Evolutionary conservation across 2,329 filamentous ascomycete genomes (phyloP), one percentile per base, ranked within the genome.

Genomic region (Fusarium anthophilum): DNA sequence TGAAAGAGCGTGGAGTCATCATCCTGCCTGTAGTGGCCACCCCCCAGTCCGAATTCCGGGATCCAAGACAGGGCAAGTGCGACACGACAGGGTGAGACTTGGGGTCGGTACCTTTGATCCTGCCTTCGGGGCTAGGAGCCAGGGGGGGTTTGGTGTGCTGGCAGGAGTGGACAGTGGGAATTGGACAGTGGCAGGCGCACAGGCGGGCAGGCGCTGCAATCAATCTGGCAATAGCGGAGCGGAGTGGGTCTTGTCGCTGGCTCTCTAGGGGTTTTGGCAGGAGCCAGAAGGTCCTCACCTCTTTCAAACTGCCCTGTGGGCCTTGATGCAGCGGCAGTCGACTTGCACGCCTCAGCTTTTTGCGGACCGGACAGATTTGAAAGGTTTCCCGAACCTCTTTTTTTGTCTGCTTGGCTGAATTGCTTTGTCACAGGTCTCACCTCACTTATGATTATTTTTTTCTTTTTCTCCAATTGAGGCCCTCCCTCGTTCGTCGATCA

Each of bases 1-100:
- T 66, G 72, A 78, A 76, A 65, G 77, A 78, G 68, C 77, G 77
- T 78, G 77, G 77, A 69, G 77, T 78, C 76, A 79, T 72, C 77
- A 79, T 78, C 39, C 38, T 57, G 38, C 5, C 26, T 57, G 28
- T 3, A 35, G 65, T 75, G 76, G 72, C 69, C 69, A 74, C 63
- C 72, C 69, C 73, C 51, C 65, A 65, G 69, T 68, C 67, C 70
- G 57, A 70, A 56, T 59, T 60, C 62, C 65, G 59, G 70, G 61
- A 70, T 47, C 71, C 51, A 64, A 66, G 73, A 74, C 66, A 67
- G 63, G 73, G 60, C 64, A 72, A 74, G 72, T 66, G 70, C 67
- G 66, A 69, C 71, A 67, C 48, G 48, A 56, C 30, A 76, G 65
- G 58, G 67, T 62, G 69, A 71, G 57, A 57, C 68, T 70, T 66